Base-by-base conservation (phyloP, 2,329 filamentous ascomycete genomes). In the Pseudogymnoascus verrucosus region DNA sequence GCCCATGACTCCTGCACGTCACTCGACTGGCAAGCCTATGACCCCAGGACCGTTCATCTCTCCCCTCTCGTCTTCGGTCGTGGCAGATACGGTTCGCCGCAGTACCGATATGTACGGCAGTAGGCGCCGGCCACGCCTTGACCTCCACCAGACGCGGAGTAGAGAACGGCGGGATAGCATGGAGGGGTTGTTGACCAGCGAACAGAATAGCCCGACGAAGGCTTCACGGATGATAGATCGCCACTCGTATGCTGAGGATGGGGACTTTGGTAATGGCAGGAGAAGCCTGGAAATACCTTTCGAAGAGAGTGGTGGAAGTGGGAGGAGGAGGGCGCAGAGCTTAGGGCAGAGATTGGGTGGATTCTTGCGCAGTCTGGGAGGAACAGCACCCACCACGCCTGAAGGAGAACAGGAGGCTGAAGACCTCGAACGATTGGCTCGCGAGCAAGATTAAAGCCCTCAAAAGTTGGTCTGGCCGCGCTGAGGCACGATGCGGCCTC, bases 81-180 rank as follows among this genome's bases (percentile, higher is more conserved):
- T 89, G 5, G 86, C 85, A 7, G 86, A 89, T 67, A 81, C 84
- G 21, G 76, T 88, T 26, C 80, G 85, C n/a, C 80, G 83, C 14
- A 82, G 83, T 12, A 77, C 83, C 65, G 78, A 68, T 47, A 63
- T 63, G 14, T 64, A 57, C 51, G 62, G 44, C 14, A 39, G 44
- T 40, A 21, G 67, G 67, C 19, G 54, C 51, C 11, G 62, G 62
- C 42, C 63, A 68, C 10, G 68, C 21, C 51, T 57, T 57, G 51
- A 57, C 28, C 51, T 57, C 2, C 51, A 34, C 5, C 11, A 16
- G n/a, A 57, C 51, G 6, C 51, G 51, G 51, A 57, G 51, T 21
- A 57, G 51, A 14, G 51, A 57, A 57, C 21, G 51, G 14, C 51
- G 51, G 12, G 51, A 19, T 21, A 57, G 51, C 28, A 21, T 5